These are phyloP conservation scores for Fusarium piperis DNA, from an alignment of 2,329 filamentous ascomycete genomes.

Conservation along the genomic window DNA sequence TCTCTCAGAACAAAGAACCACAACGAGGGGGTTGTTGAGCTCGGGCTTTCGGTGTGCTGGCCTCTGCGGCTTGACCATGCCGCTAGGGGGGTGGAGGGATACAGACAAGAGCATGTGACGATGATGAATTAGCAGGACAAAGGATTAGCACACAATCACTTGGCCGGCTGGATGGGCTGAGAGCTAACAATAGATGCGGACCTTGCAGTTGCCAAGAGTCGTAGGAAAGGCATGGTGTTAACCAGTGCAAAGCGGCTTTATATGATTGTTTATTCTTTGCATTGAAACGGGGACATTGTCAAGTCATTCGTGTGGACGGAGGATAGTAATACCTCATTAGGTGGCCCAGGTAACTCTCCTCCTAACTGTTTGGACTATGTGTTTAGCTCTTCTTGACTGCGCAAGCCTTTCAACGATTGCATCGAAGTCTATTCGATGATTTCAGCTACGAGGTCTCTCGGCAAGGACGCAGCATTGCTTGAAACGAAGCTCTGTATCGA, in stretches of 20 bases:
- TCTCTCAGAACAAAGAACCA: background rate
- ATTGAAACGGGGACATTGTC: background rate
- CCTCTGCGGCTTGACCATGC: background rate
- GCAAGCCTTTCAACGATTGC: background rate
- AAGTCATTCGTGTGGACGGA: background rate
- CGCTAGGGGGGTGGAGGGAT: background rate
- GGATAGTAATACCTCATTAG: too few relatives aligned
- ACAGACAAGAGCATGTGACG: background rate
- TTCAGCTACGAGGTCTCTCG: background rate
- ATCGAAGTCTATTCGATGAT: background rate
- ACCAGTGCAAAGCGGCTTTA: background rate
- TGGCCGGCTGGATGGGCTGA: accelerated
- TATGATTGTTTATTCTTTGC: background rate
- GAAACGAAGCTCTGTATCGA: background rate
- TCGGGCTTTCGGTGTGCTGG: background rate
- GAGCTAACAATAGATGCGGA: background rate
- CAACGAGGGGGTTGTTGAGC: background rate
- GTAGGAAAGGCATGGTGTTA: background rate
- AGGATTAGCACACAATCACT: background rate
- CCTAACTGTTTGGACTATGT: too few relatives aligned
- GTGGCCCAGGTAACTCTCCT: too few relatives aligned
- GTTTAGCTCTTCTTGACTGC: too few relatives aligned
- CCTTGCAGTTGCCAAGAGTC: background rate
- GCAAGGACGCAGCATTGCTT: background rate
- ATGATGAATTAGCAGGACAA: background rate